Conservation (phyloP, 177 flowering plant species). For the Vitis hybrid region DNA sequence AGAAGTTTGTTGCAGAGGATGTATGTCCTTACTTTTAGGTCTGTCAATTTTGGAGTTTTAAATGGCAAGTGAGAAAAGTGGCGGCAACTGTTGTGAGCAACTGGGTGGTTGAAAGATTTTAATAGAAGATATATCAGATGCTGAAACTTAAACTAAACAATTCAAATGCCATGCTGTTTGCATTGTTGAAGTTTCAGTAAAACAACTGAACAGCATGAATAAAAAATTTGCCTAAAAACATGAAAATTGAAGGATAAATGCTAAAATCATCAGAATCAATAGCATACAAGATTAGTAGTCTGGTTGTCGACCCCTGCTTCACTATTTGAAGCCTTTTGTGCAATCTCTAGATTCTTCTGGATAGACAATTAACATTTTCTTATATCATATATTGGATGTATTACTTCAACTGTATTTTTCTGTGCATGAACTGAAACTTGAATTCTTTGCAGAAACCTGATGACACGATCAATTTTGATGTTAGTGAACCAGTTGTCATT, state of each 20-base stretch:
- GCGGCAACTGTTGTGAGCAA: neutral
- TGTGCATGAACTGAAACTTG: slow-evolving; percentile 1
- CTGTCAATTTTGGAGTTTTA: slow-evolving; percentile 1
- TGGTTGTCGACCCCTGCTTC: neutral
- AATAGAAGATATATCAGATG: neutral
- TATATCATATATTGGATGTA: neutral
- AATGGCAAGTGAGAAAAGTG: no score
- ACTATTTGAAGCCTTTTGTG: neutral
- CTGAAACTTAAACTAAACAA: neutral
- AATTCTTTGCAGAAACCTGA: slow-evolving; percentile 46
- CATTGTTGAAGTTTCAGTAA: neutral
- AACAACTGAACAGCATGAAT: neutral
- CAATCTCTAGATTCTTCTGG: neutral
- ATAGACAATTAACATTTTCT: neutral
- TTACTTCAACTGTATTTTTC: slow-evolving; percentile 4
- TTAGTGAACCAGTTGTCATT: slow-evolving; percentile 83
- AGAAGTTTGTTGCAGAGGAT: slow-evolving; percentile 45
- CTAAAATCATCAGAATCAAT: neutral
- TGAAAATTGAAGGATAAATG: neutral
- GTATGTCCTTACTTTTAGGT: slow-evolving; percentile 36
- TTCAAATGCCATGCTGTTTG: neutral
- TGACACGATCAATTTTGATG: slow-evolving; percentile 63
- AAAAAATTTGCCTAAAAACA: neutral
- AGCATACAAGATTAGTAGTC: neutral
- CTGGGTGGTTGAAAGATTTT: neutral